Evolutionary conservation across 768 basidiomycete species (phyloP).

Genomic region (Leucocoprinus birnbaumii): DNA sequence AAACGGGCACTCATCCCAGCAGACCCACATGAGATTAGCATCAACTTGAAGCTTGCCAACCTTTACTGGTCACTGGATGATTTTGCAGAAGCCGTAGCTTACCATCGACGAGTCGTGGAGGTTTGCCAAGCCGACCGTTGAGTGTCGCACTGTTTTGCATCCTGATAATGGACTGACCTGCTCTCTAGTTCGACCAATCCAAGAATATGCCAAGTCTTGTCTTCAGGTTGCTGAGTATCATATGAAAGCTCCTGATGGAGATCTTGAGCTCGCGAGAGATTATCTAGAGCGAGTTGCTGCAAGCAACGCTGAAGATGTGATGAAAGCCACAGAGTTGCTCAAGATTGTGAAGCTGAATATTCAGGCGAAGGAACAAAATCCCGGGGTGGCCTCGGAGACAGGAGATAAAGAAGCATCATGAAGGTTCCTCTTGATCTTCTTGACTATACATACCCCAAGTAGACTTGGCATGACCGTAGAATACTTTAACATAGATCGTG

Average conservation of each 20-base stretch:
- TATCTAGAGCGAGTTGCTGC: conserved; percentile 71
- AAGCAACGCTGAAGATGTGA: conserved; percentile 83
- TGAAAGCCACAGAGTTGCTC: conserved; percentile 67
- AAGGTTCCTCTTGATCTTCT: not conserved
- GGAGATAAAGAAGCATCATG: not conserved
- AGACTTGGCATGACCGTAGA: not conserved
- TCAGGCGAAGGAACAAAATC: conserved; percentile 21
- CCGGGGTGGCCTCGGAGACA: conserved; percentile 12
- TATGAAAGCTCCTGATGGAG: conserved; percentile 56
- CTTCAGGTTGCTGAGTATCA: conserved; percentile 83
- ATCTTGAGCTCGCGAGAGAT: conserved; percentile 67
- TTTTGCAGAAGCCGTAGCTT: conserved; percentile 63
- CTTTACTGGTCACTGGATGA: conserved; percentile 70
- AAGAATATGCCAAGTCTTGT: conserved; percentile 82
- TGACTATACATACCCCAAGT: not conserved
- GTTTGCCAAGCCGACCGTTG: conserved; percentile 62
- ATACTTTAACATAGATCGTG: not conserved
- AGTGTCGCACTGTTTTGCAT: conserved; percentile 23
- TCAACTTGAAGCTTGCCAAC: conserved; percentile 72
- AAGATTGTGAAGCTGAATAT: conserved; percentile 47
- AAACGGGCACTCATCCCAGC: conserved; percentile 85
- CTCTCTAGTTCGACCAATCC: conserved; percentile 58
- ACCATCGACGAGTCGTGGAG: conserved; percentile 79
- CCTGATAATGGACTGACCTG: conserved; percentile 21
- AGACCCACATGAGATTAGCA: conserved; percentile 71